These are phyloP conservation scores for Dendryphion nanum DNA, from an alignment of 2,329 filamentous ascomycete species.

Conservation along the genomic window DNA sequence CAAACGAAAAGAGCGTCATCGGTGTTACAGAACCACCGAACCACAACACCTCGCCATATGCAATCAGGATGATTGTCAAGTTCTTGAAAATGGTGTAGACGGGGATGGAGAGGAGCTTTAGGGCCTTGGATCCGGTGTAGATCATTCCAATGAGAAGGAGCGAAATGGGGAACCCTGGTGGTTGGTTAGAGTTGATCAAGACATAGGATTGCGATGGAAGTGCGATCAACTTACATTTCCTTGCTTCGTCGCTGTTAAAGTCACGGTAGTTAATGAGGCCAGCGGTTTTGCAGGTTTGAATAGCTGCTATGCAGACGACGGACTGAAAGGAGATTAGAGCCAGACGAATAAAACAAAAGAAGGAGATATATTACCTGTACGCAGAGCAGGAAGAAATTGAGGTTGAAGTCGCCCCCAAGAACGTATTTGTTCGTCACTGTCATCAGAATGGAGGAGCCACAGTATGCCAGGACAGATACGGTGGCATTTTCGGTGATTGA, in stretches of 20 bases:
- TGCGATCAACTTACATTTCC: constrained; percentile 68
- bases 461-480: constrained; percentile 85
- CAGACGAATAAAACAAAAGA: constrained; percentile 2
- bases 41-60: constrained; percentile 97
- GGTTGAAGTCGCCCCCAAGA: constrained; percentile 89
- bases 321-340: constrained; percentile 57
- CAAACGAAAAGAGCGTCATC: constrained; percentile 88
- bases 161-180: constrained; percentile 89
- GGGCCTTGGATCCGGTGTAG: constrained; percentile 92
- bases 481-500: constrained; percentile 70
- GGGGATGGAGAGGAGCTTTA: constrained; percentile 94
- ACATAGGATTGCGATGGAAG: background rate
- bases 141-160: constrained; percentile 98
- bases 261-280: constrained; percentile 79
- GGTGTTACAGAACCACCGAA: constrained; percentile 90
- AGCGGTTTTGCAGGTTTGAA: constrained; percentile 75
- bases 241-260: constrained; percentile 87
- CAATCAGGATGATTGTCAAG: constrained; percentile 96
- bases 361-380: constrained; percentile 72
- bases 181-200: constrained; percentile 10
- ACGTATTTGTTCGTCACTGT: constrained; percentile 99
- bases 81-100: constrained; percentile 99
- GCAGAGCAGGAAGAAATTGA: constrained; percentile 92
- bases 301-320: constrained; percentile 81
- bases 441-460: constrained; percentile 96